Conservation (phyloP, 2,329 filamentous ascomycete species). For the Epichloe sylvatica region DNA sequence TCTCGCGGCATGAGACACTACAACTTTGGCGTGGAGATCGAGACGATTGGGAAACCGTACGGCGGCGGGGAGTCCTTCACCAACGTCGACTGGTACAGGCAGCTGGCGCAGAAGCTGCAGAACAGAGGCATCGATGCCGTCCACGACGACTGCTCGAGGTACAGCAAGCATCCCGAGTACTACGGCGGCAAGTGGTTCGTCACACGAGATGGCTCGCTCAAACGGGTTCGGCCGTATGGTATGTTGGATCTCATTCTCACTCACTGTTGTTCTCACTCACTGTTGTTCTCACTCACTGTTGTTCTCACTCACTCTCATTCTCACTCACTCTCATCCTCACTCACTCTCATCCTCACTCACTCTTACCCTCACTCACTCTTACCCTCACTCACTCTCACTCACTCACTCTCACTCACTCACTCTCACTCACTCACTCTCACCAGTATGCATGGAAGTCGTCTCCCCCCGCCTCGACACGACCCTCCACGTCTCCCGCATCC, state of each 20-base stretch:
- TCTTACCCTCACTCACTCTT: neutral
- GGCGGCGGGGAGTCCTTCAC: conserved; percentile 22
- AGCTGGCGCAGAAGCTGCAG: conserved; percentile 24
- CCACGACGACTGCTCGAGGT: conserved; percentile 23
- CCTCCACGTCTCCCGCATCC: conserved; percentile 17
- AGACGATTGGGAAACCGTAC: conserved; percentile 24
- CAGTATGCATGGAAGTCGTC: conserved; percentile 28
- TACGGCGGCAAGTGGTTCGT: conserved; percentile 29
- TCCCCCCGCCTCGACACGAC: conserved; percentile 25
- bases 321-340: neutral
- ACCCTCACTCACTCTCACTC: neutral
- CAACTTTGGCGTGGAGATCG: conserved; percentile 28
- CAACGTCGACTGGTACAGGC: conserved; percentile 27
- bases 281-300: neutral
- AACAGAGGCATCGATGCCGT: conserved; percentile 25
- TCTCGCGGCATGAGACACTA: conserved; percentile 16
- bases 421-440: neutral
- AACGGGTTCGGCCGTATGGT: conserved; percentile 23
- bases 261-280: neutral
- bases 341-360: neutral
- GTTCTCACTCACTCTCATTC: neutral
- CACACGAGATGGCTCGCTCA: conserved; percentile 25
- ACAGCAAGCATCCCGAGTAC: conserved; percentile 28
- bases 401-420: neutral
- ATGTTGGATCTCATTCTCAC: conserved; percentile 6